Percentiles rank a stretch among this genome's conserved stretches.
Conservation (phyloP, 1,284 basidiomycete species). For the Retiboletus fuscus region DNA sequence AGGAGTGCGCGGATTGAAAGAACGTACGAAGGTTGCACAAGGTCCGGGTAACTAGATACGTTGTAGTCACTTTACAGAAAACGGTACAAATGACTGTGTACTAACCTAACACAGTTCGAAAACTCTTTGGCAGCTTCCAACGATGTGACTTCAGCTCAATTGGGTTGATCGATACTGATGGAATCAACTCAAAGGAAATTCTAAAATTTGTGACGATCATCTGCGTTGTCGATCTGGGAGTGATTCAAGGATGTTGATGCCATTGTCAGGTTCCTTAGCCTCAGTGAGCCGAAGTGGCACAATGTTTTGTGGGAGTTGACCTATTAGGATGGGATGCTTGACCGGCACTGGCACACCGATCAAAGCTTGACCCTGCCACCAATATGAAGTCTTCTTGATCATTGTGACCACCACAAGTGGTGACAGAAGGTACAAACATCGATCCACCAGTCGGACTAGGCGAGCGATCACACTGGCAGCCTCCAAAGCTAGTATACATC, state of each 20-base stretch:
- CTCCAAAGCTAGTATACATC: no score
- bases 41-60: conserved; percentile 83
- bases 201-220: conserved; percentile 99
- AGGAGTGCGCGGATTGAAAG: conserved; percentile 91
- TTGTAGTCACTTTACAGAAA: conserved; percentile 29
- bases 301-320: conserved; percentile 98
- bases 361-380: no score
- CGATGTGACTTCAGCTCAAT: conserved; percentile 93
- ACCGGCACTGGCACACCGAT: conserved; percentile 4
- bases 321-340: conserved; percentile 52
- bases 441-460: no score
- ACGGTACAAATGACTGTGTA: conserved; percentile 21
- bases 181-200: conserved; percentile 94
- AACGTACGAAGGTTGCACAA: conserved; percentile 97
- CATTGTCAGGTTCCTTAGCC: no score
- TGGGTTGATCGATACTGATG: conserved; percentile 96
- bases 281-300: conserved; percentile 95
- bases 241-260: conserved; percentile 97
- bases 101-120: conserved; percentile 82
- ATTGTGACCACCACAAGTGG: no score
- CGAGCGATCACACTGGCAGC: no score
- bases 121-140: conserved; percentile 94
- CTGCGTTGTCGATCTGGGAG: conserved; percentile 94
- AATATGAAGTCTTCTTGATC: no score
- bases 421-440: no score